Evolutionary conservation across 768 basidiomycete genomes (phyloP).

Genomic region (Kwoniella botswanensis): DNA sequence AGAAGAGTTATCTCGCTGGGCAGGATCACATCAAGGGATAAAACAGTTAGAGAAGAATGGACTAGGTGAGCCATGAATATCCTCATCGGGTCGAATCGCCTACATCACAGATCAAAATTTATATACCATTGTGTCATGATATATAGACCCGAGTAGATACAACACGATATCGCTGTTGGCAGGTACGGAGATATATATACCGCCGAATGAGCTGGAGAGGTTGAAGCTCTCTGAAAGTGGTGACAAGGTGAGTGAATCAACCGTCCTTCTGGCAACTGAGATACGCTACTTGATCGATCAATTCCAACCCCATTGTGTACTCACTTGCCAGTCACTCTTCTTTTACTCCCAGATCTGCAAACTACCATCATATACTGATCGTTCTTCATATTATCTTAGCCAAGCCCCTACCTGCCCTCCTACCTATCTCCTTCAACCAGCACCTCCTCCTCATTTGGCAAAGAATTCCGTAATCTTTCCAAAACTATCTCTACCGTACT

Average conservation of each 20-base stretch:
- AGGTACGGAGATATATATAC: conserved; percentile 45
- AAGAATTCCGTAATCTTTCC: conserved; percentile 38
- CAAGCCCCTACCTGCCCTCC: conserved; percentile 40
- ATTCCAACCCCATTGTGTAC: no score
- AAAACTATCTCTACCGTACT: conserved; percentile 38
- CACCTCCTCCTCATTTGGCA: conserved; percentile 27
- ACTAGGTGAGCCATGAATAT: conserved; percentile 10
- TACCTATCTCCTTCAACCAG: conserved; percentile 35
- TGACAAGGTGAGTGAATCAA: conserved; percentile 28
- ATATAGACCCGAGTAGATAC: conserved; percentile 17
- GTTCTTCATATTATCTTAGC: conserved; percentile 1
- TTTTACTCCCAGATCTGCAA: no score
- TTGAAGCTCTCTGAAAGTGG: conserved; percentile 31
- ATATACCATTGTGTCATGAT: background rate
- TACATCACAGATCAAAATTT: no score
- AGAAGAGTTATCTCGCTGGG: conserved; percentile 38
- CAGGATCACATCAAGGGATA: conserved; percentile 14
- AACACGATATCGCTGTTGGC: conserved; percentile 37
- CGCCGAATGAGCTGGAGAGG: conserved; percentile 31
- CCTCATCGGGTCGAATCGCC: background rate
- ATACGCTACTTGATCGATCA: no score
- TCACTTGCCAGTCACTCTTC: no score
- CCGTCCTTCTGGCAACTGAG: no score
- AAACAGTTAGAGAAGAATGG: background rate
- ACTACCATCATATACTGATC: no score